A percentile compares a stretch with the other conserved stretches of the same genome.
Evolutionary conservation across 2,329 filamentous ascomycete species (phyloP).

Genomic region (Cladorrhinum sp.): DNA sequence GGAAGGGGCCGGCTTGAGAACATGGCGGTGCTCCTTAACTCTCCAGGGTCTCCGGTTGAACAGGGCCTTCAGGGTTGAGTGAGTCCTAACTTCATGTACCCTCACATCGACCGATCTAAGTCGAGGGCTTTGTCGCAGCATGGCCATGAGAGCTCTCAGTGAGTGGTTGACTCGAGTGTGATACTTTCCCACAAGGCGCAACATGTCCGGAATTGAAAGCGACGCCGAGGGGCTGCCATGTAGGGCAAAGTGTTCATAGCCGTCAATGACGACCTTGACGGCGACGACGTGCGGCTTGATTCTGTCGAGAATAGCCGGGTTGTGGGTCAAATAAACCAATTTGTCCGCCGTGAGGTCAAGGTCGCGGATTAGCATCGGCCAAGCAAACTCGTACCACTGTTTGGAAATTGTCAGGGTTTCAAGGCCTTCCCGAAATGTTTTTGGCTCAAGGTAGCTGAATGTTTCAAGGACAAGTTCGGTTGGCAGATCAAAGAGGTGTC

Average conservation of each 20-base stretch:
- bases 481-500: neutral
- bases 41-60: too few relatives aligned
- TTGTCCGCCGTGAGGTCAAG: neutral
- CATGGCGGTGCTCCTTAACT: too few relatives aligned
- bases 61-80: neutral
- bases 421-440: neutral
- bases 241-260: neutral
- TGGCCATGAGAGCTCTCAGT: neutral
- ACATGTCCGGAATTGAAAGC: too few relatives aligned
- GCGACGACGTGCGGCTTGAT: neutral
- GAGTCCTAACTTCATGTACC: neutral
- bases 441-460: neutral
- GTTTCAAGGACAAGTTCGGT: neutral
- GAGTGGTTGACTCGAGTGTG: neutral
- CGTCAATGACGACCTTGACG: neutral
- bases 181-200: neutral
- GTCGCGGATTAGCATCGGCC: constrained; percentile 1
- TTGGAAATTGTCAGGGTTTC: neutral
- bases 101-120: neutral
- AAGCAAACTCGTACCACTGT: constrained; percentile 6
- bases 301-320: neutral
- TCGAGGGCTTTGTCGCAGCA: neutral
- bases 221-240: neutral
- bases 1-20: neutral
- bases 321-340: neutral